These are phyloP conservation scores for Graphilbum ipis-grandicollis DNA, from an alignment of 2,329 filamentous ascomycete species.

Conservation along the genomic window DNA sequence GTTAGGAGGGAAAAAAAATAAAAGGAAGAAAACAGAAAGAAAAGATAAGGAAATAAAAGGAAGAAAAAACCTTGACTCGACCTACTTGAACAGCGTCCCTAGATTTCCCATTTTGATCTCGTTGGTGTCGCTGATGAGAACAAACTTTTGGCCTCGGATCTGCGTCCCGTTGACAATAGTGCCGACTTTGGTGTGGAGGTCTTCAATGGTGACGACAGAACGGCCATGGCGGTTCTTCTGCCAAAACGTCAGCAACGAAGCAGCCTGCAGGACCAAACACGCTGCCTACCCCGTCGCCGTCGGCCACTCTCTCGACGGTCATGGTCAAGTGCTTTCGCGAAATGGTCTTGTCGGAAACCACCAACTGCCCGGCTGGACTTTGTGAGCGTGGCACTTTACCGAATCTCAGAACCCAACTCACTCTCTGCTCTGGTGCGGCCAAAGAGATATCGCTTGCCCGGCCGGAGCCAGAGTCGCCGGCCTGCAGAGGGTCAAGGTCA, in stretches of 20 bases:
- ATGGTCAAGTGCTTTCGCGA: slow-evolving; percentile 81
- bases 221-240: slow-evolving; percentile 46
- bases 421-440: slow-evolving; percentile 58
- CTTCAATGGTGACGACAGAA: slow-evolving; percentile 54
- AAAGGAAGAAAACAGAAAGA: not conserved
- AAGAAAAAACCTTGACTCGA: not conserved
- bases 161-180: slow-evolving; percentile 59
- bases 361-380: slow-evolving; percentile 41
- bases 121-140: slow-evolving; percentile 39
- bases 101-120: slow-evolving; percentile 58
- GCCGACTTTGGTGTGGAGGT: slow-evolving; percentile 70
- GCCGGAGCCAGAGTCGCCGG: slow-evolving; percentile 67
- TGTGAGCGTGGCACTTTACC: too few species aligned
- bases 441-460: slow-evolving; percentile 72
- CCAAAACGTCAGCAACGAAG: not conserved
- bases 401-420: slow-evolving; percentile 16
- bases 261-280: not conserved
- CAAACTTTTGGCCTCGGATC: slow-evolving; percentile 43
- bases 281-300: slow-evolving; percentile 46
- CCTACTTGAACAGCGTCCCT: slow-evolving; percentile 43
- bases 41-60: too few species aligned
- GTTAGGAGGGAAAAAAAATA: not conserved
- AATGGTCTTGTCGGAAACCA: slow-evolving; percentile 64
- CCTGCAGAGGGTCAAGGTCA: too few species aligned
- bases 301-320: slow-evolving; percentile 44